phyloP scores from a whole-genome alignment of 345 rosid species.

The Populus deltoides region DNA sequence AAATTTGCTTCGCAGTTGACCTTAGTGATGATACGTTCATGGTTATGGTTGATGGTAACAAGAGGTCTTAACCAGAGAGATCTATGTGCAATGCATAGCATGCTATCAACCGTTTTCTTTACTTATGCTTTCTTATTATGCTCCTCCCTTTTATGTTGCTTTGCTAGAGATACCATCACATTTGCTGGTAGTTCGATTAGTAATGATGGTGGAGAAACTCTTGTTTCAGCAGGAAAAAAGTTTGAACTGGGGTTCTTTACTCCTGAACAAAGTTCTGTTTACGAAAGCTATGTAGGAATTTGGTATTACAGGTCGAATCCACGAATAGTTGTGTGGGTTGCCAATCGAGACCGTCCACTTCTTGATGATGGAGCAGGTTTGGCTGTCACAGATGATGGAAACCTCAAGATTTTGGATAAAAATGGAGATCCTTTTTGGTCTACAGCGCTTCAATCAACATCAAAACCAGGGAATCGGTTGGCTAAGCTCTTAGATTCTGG shows the following conservation, averaged over 20 bases:
- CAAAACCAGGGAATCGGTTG: neutral
- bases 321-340: constrained; percentile 44
- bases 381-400: constrained; percentile 24
- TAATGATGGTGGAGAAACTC: constrained; percentile 12
- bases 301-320: constrained; percentile 36
- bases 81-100: neutral
- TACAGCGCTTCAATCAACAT: neutral
- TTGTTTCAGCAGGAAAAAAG: constrained; percentile 18
- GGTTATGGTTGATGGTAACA: neutral
- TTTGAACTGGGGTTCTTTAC: constrained; percentile 45
- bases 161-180: constrained; percentile 21
- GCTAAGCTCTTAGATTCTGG: neutral
- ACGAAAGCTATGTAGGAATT: constrained; percentile 41
- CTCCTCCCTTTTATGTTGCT: neutral
- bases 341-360: constrained; percentile 39
- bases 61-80: neutral
- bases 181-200: neutral
- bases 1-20: neutral
- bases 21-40: neutral
- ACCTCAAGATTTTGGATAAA: constrained; percentile 28
- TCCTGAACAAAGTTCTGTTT: constrained; percentile 23
- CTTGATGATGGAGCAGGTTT: constrained; percentile 6
- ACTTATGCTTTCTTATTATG: neutral
- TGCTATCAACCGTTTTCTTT: neutral
- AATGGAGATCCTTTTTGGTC: constrained; percentile 28